These are phyloP conservation scores for Sanghuangporus weigelae DNA, from an alignment of 1,284 basidiomycete genomes.

Conservation along the genomic window DNA sequence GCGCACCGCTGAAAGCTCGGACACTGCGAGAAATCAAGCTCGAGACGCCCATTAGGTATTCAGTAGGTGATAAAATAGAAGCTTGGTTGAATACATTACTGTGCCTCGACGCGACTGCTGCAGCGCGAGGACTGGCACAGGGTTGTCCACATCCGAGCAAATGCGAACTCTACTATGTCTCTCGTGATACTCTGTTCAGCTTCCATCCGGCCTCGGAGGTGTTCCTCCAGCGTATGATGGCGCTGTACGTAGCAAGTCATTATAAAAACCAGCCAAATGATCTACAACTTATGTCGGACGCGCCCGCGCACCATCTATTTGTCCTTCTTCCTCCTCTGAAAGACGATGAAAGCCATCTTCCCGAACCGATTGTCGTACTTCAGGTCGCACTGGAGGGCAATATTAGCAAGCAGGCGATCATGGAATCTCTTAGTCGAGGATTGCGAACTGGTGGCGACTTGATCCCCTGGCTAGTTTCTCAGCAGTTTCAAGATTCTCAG, in stretches of 20 bases:
- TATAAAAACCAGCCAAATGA: slow-evolving; percentile 99
- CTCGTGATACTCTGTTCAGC: slow-evolving; percentile 94
- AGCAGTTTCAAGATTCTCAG: slow-evolving; percentile 95
- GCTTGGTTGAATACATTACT: slow-evolving; percentile 91
- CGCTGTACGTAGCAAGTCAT: slow-evolving; percentile 93
- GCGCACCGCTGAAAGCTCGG: slow-evolving; percentile 64
- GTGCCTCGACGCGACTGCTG: slow-evolving; percentile 88
- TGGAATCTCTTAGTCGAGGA: slow-evolving; percentile 82
- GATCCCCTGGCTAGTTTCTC: slow-evolving; percentile 95
- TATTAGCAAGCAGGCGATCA: slow-evolving; percentile 81
- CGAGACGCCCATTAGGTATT: slow-evolving; percentile 93
- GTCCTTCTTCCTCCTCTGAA: slow-evolving; percentile 90
- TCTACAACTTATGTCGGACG: slow-evolving; percentile 93
- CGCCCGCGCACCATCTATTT: slow-evolving; percentile 95
- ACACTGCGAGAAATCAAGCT: slow-evolving; percentile 92
- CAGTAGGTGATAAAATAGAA: slow-evolving; percentile 85
- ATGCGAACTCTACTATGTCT: slow-evolving; percentile 95
- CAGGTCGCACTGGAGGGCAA: slow-evolving; percentile 96
- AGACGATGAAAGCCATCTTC: slow-evolving; percentile 80
- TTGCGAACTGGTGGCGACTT: slow-evolving; percentile 89
- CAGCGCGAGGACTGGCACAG: slow-evolving; percentile 56
- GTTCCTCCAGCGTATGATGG: slow-evolving; percentile 98
- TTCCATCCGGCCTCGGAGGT: slow-evolving; percentile 96
- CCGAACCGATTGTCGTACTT: slow-evolving; percentile 91
- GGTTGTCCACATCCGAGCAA: slow-evolving; percentile 91